phyloP scores from a whole-genome alignment of 2,329 filamentous ascomycete genomes.

The Trichoderma sp. region DNA sequence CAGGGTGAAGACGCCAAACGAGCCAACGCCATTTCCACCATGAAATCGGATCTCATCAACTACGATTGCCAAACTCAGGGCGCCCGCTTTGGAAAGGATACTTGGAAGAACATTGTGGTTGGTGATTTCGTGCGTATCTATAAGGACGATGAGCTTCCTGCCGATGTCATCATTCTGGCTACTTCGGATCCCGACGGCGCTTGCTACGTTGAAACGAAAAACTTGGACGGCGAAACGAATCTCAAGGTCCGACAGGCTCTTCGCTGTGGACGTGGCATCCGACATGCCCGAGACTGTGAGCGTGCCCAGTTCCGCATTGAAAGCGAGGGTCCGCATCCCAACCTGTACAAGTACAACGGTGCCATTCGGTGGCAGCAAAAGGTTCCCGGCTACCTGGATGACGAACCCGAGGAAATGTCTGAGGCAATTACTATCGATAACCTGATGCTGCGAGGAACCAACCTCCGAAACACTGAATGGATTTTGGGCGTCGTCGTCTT shows the following conservation, averaged over 20 bases:
- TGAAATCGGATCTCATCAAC: constrained; percentile 67
- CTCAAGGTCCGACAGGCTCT: constrained; percentile 91
- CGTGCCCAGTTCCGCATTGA: constrained; percentile 82
- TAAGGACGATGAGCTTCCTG: constrained; percentile 92
- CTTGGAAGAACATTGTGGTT: constrained; percentile 93
- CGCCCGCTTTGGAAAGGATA: constrained; percentile 85
- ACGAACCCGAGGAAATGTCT: constrained; percentile 71
- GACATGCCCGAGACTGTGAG: constrained; percentile 90
- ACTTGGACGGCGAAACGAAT: constrained; percentile 96
- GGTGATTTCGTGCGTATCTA: constrained; percentile 96
- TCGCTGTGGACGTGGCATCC: constrained; percentile 76
- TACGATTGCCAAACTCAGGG: constrained; percentile 61
- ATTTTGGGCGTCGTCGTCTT: constrained; percentile 88
- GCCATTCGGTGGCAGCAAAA: constrained; percentile 83
- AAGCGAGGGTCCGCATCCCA: constrained; percentile 87
- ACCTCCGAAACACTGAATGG: constrained; percentile 95
- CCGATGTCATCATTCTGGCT: constrained; percentile 86
- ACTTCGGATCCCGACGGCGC: constrained; percentile 92
- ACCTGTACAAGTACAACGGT: constrained; percentile 92
- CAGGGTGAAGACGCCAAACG: constrained; percentile 33
- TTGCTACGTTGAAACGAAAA: constrained; percentile 98
- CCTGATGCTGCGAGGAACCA: constrained; percentile 86
- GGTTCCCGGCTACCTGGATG: constrained; percentile 60
- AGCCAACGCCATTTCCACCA: constrained; percentile 40
- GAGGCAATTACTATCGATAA: constrained; percentile 97